A percentile compares a stretch with the other conserved stretches of the same genome.
phyloP scores from a whole-genome alignment of 495 filamentous ascomycete species.

The Tuber aestivum region DNA sequence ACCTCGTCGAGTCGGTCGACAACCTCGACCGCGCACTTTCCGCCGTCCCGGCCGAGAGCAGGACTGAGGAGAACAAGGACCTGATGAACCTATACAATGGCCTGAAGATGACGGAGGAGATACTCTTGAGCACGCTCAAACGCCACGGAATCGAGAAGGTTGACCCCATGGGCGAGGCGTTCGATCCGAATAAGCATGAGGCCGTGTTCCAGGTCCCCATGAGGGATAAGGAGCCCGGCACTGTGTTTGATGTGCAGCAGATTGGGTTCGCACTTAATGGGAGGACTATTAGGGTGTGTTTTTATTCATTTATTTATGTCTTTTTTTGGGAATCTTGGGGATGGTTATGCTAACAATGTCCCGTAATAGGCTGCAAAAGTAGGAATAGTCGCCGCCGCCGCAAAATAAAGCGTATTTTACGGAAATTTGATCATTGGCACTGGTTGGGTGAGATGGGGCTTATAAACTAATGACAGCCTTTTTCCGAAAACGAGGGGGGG shows the following conservation, averaged over 20 bases:
- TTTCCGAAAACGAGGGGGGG: background rate
- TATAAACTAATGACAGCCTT: background rate
- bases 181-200: constrained; percentile 94
- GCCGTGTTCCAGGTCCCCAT: constrained; percentile 87
- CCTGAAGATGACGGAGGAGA: constrained; percentile 86
- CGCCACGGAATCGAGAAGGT: constrained; percentile 93
- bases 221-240: constrained; percentile 78
- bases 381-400: background rate
- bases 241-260: constrained; percentile 84
- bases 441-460: background rate
- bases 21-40: constrained; percentile 89
- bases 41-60: constrained; percentile 68
- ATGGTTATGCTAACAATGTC: background rate
- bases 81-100: constrained; percentile 77
- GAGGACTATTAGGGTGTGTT: constrained; percentile 67
- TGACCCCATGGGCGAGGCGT: constrained; percentile 69
- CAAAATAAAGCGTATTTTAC: background rate
- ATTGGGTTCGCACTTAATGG: constrained; percentile 93
- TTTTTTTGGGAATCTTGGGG: background rate
- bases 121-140: constrained; percentile 78
- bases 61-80: constrained; percentile 53
- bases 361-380: background rate
- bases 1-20: constrained; percentile 89
- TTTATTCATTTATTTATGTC: background rate
- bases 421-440: constrained; percentile 1